Evolutionary conservation across 2,329 filamentous ascomycete species (phyloP).

Genomic region (Phialophora chinensis): DNA sequence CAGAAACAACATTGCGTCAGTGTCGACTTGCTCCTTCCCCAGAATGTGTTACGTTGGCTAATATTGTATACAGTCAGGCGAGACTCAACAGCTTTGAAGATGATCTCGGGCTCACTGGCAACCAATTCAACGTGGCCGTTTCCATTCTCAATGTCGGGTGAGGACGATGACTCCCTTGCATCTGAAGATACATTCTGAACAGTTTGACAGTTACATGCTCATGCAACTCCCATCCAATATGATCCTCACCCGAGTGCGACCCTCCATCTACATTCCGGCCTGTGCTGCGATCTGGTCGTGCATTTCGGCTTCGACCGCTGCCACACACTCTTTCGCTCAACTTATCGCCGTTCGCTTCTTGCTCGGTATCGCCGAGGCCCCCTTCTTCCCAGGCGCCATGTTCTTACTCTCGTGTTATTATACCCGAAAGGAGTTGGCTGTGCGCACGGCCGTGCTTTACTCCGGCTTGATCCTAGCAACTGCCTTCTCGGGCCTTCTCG

Average conservation of each 20-base stretch:
- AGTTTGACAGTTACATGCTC: background rate
- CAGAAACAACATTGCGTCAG: conserved; percentile 41
- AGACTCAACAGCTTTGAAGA: conserved; percentile 49
- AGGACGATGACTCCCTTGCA: conserved; percentile 18
- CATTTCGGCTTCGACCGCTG: conserved; percentile 43
- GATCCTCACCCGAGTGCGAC: conserved; percentile 45
- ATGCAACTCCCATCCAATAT: conserved; percentile 38
- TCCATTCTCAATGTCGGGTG: conserved; percentile 63
- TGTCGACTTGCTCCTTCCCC: background rate
- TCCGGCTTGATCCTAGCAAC: too few species aligned
- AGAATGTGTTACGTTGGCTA: background rate
- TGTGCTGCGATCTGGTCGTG: conserved; percentile 46
- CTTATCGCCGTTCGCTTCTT: conserved; percentile 51
- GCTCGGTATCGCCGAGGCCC: conserved; percentile 48
- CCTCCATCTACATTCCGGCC: conserved; percentile 47
- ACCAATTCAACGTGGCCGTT: conserved; percentile 48
- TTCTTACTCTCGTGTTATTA: too few species aligned
- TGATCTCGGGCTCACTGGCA: conserved; percentile 44
- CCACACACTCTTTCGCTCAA: conserved; percentile 48
- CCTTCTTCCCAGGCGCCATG: conserved; percentile 52
- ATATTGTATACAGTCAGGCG: conserved; percentile 1
- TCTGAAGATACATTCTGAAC: background rate
- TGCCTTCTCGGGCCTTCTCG: too few species aligned
- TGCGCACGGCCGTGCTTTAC: too few species aligned
- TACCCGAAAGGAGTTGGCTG: too few species aligned